These are phyloP conservation scores for Aurifilum marmelostoma DNA, from an alignment of 2,329 filamentous ascomycete species.

Conservation along the genomic window DNA sequence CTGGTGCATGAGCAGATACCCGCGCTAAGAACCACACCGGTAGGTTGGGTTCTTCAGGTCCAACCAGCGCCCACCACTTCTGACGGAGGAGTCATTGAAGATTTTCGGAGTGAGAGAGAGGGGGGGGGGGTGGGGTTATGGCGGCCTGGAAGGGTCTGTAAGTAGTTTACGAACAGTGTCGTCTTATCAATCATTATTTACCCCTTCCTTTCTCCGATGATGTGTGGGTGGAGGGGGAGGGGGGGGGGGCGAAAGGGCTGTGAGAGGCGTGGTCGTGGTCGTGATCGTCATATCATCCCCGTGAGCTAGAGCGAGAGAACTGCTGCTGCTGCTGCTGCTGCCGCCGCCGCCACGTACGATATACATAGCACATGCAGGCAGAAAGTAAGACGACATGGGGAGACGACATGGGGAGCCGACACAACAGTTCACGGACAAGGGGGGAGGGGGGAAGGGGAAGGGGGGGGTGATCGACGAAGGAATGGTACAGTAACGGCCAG, in stretches of 20 bases:
- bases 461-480: neutral
- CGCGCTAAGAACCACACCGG: neutral
- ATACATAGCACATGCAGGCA: neutral
- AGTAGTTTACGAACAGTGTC: too few species aligned
- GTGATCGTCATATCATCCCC: neutral
- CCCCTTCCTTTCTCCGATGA: neutral
- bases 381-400: neutral
- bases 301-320: neutral
- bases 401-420: neutral
- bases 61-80: neutral
- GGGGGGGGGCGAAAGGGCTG: neutral
- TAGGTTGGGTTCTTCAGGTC: neutral
- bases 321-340: too few species aligned
- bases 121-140: neutral
- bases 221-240: too few species aligned
- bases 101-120: neutral
- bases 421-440: too few species aligned
- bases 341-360: too few species aligned
- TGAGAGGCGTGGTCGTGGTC: neutral
- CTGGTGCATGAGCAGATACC: neutral
- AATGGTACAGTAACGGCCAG: neutral
- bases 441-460: too few species aligned
- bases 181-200: neutral
- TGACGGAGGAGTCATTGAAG: neutral
- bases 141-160: neutral